Evolutionary conservation across 1,284 basidiomycete genomes (phyloP), one percentile per base, ranked within the genome.

Genomic region (Cutaneotrichosporon sp.): DNA sequence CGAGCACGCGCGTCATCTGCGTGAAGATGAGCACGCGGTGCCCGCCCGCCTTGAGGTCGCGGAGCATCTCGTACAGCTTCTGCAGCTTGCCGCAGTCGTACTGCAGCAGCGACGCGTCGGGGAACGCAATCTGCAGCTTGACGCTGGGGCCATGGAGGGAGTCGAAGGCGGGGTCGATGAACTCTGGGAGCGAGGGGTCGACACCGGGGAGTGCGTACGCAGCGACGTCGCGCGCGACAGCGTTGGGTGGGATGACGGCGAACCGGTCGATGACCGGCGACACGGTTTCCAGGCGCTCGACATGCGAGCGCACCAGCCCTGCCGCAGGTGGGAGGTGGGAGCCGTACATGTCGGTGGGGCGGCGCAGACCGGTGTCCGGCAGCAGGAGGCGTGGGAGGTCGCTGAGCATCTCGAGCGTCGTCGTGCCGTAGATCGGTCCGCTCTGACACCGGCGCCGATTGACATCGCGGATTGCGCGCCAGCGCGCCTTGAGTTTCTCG

Each of bases 31-130:
- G 83, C 24, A 92, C 85, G 1, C 95, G 89, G 74, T 97, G 94
- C 0, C 92, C 92, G 3, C 87, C 91, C 0, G 86, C 86, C 73
- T 95, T 93, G 74, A 88, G 89, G 72, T 91, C 87, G 24, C 92
- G 87, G 47, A 98, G 84, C 33, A 98, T 83, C 25, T 82, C 81
- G 33, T 88, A 86, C 4, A 98, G 86, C 66, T 89, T 85, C 73
- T 97, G 95, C 18, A 98, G 84, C 77, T 98, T 98, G 54, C 95
- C 95, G 71, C 95, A 97, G 77, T 98, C 95, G 78, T 95, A 98
- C 75, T 97, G 95, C 6, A 97, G 83, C 27, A 97, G 82, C 0
- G 88, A 92, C 0, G 89, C 86, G 70, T 97, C 92, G 0, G 95
- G 95, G 76, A 98, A 97, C 0, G 93, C 93, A 60, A 98, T 92